Base-by-base conservation (phyloP, 140 eudicot species). In the Cichorium intybus region DNA sequence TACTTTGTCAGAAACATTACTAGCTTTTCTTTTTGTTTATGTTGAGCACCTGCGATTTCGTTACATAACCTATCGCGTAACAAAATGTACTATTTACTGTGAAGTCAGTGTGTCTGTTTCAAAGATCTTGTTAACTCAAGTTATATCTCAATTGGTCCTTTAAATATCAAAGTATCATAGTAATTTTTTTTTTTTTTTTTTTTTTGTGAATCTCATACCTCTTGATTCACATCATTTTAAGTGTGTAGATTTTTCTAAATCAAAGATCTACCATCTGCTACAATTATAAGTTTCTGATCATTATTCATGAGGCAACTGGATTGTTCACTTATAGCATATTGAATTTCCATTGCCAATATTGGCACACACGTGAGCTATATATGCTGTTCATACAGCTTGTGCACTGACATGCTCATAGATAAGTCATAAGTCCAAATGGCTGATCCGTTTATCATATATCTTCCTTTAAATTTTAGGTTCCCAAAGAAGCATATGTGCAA, bases 351-450 rank as follows among this genome's bases (percentile, higher is more conserved):
- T 62, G 37, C n/a, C n/a, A n/a, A n/a, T n/a, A n/a, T n/a, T n/a
- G n/a, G n/a, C n/a, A n/a, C n/a, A n/a, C n/a, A n/a, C n/a, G n/a
- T n/a, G n/a, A n/a, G n/a, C n/a, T n/a, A n/a, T n/a, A n/a, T n/a
- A n/a, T n/a, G n/a, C n/a, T n/a, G n/a, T 66, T 34, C 31, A 10
- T 66, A 33, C 71, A 66, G 61, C 51, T 9, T 66, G 37, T 66
- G 60, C 72, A 52, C 17, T 22, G 24, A 66, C 29, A 64, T 18
- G 70, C 31, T 48, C 48, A 29, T 29, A 64, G 15, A 48, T 48
- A 64, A 48, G 16, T 18, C 43, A n/a, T n/a, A n/a, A n/a, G n/a
- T n/a, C n/a, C 28, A 28, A 24, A 45, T 45, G 4, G 43, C 14
- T 7, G 59, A 64, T 64, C 20, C 18, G 2, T 48, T 64, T 1